A percentile compares a stretch with the other conserved stretches of the same genome.
Conservation (phyloP, 768 basidiomycete genomes). For the Cystofilobasidium macerans region DNA sequence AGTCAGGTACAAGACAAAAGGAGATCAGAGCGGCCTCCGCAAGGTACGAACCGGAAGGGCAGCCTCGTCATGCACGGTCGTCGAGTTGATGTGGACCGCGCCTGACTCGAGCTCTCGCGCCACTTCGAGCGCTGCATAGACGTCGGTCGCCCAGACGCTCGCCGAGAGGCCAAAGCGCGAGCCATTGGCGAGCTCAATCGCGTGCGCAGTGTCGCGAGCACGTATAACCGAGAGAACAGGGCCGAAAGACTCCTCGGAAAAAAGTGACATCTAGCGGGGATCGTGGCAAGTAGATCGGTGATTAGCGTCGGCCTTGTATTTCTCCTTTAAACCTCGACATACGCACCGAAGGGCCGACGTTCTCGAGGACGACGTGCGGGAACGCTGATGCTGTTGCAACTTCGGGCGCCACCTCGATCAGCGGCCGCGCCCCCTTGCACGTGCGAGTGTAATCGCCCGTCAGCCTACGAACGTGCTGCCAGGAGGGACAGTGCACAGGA, state of each 20-base stretch:
- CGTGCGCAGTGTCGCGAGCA: conserved; percentile 41
- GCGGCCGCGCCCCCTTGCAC: not conserved
- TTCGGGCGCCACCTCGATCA: not conserved
- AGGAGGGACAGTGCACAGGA: not conserved
- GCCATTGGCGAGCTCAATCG: conserved; percentile 49
- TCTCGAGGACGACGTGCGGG: conserved; percentile 21
- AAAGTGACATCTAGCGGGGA: conserved; percentile 20
- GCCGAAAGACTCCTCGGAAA: conserved; percentile 49
- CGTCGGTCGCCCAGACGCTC: conserved; percentile 45
- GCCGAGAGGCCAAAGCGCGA: conserved; percentile 48
- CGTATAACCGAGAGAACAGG: conserved; percentile 45
- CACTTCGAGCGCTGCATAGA: conserved; percentile 1
- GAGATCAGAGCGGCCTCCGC: too few species aligned
- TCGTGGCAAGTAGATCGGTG: not conserved
- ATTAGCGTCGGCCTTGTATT: too few species aligned
- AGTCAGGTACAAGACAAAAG: too few species aligned
- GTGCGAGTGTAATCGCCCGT: too few species aligned
- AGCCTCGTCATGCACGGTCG: conserved; percentile 18
- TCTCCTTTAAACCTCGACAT: too few species aligned
- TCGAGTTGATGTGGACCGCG: conserved; percentile 22
- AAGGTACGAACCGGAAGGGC: too few species aligned
- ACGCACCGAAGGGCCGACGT: conserved; percentile 23
- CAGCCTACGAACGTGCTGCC: too few species aligned
- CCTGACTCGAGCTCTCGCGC: conserved; percentile 11
- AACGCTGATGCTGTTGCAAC: not conserved